Evolutionary conservation across 2,329 filamentous ascomycete species (phyloP), one percentile per base, ranked within the genome.

Genomic region (Alternaria incomplexa): DNA sequence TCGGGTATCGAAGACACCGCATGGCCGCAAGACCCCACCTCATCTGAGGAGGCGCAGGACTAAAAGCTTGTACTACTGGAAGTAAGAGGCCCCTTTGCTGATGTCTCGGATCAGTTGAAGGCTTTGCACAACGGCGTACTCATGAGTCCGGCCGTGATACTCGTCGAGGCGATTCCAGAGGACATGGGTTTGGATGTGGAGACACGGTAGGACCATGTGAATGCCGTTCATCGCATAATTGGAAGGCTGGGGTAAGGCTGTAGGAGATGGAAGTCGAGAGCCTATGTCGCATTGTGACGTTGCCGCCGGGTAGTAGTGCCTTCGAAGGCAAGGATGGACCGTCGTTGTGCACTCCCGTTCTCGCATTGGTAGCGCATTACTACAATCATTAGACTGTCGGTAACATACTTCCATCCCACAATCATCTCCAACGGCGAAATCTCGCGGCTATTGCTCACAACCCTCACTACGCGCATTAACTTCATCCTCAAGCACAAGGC

Each of bases 401-500:
- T 13, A 36, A 51, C 28, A 51, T 32, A 36, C 17, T 23, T 32
- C 15, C 17, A 30, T 51, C 32, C 17, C 15, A 15, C 17, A 36
- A 10, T 22, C n/a, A 11, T 13, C 6, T n/a, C 26, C 28, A 36
- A 36, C 32, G 8, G 17, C 28, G 48, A 20, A 51, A 36, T 17
- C 17, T 32, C 30, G 28, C 28, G 5, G 13, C 10, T 17, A 23
- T 20, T 17, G 17, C 5, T n/a, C 28, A 20, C 28, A 17, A 32
- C 5, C 3, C 3, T n/a, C 20, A 40, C 30, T n/a, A 28, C 1
- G 6, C 20, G 20, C 20, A 12, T 23, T 17, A 3, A 5, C 0
- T 12, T 1, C 1, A 11, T n/a, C 13, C 1, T 52, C 15, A 0
- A 12, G 1, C 15, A 10, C 20, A 36, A 3, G 13, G 13, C 28